Base-by-base conservation (phyloP, 768 basidiomycete species). In the Tephrocybe rancida region DNA sequence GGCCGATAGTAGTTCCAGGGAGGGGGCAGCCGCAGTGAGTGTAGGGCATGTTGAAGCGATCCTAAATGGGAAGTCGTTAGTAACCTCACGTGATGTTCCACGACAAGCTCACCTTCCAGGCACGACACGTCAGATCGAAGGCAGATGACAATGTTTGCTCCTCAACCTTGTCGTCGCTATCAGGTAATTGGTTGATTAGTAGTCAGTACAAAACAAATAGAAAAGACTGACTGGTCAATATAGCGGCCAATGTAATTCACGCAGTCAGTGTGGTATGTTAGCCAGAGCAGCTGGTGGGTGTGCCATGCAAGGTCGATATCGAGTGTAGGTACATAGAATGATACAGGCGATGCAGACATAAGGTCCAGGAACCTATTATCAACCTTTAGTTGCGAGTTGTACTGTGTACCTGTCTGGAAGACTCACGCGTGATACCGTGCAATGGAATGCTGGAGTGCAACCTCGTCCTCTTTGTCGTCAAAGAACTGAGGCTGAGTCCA, bases 271-370 rank as follows among this genome's bases (percentile, higher is more conserved):
- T 63, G 57, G 59, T 88, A 88, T 32, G 71, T 67, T 1, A 50
- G 53, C 0, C 74, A 72, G 61, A 77, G 70, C 6, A 89, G 73
- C 56, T 88, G 87, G 52, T 90, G 86, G 0, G 85, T 86, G 90
- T 87, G 88, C 87, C 87, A 89, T 5, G 79, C 81, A 21, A 90
- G 71, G 56, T 89, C 87, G 34, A 90, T 87, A 55, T 89, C 86
- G 16, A 89, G 64, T 1, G 86, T 87, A 10, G 85, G 83, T 3
- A 85, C 83, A 35, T 78, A 71, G 64, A 81, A 76, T 0, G 71
- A 62, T 8, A 60, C 61, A 0, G 79, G 73, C 0, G 70, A 71
- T 1, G 74, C 72, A 8, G 77, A 64, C 69, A 82, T 75, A 25
- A 87, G 64, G 51, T 85, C 83, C 9, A 87, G 70, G 66, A 87